Evolutionary conservation across 2,329 filamentous ascomycete species (phyloP).

Genomic region (Fusarium goolgardi): DNA sequence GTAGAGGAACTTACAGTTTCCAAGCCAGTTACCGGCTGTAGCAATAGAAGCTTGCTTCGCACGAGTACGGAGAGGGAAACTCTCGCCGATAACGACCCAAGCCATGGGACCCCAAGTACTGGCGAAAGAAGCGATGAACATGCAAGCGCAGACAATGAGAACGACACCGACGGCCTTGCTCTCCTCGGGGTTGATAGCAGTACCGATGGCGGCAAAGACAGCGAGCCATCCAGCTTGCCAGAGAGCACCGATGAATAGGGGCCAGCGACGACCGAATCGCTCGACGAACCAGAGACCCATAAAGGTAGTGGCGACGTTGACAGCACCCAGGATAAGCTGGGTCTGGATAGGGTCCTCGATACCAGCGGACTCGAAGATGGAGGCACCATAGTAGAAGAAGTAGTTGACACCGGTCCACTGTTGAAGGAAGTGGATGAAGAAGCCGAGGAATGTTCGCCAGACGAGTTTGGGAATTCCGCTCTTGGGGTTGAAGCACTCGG

Average conservation of each 20-base stretch:
- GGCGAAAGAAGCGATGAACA: slow-evolving; percentile 80
- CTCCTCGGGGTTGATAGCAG: slow-evolving; percentile 55
- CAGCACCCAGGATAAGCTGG: slow-evolving; percentile 74
- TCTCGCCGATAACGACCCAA: slow-evolving; percentile 76
- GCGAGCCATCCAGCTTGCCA: slow-evolving; percentile 76
- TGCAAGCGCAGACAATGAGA: slow-evolving; percentile 78
- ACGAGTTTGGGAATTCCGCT: slow-evolving; percentile 65
- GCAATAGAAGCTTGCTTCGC: slow-evolving; percentile 66
- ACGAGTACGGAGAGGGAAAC: slow-evolving; percentile 69
- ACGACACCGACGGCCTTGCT: slow-evolving; percentile 67
- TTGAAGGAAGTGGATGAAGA: slow-evolving; percentile 73
- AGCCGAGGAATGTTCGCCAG: slow-evolving; percentile 73
- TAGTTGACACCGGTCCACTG: slow-evolving; percentile 73
- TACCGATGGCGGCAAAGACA: slow-evolving; percentile 71
- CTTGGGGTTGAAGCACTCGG: slow-evolving; percentile 71
- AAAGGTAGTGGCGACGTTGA: slow-evolving; percentile 76
- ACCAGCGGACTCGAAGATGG: slow-evolving; percentile 74
- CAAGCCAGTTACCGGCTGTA: slow-evolving; percentile 67
- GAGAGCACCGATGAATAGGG: slow-evolving; percentile 72
- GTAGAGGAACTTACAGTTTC: slow-evolving; percentile 60
- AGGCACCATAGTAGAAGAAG: slow-evolving; percentile 74
- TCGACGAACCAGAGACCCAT: slow-evolving; percentile 76
- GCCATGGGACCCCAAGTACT: slow-evolving; percentile 76
- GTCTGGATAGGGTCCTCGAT: slow-evolving; percentile 74
- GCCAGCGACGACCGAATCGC: slow-evolving; percentile 74